Evolutionary conservation across 441 rosid genomes (phyloP), one percentile per base, ranked within the genome.

Genomic region (Populus hybrid): DNA sequence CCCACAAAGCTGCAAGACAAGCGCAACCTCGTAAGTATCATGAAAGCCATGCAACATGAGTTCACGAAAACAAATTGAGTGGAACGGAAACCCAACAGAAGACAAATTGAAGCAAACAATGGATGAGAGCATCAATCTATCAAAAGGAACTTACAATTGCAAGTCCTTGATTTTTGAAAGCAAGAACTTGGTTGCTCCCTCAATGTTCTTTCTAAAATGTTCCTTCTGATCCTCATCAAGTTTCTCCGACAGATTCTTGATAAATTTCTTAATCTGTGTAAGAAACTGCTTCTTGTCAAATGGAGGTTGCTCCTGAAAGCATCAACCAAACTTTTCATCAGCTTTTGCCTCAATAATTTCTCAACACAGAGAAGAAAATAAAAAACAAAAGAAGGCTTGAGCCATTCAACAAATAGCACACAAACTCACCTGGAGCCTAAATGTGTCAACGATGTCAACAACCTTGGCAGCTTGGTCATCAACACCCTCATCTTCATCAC

Each of bases 371-470:
- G 1, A 16, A 70, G 0, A 36, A n/a, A 30, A 6, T 5, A 70
- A 2, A 21, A n/a, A 30, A 23, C 10, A 21, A n/a, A 1, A 4
- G 16, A 3, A 28, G 9, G 3, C 9, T 34, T 12, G 21, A 78
- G 76, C 11, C 4, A 4, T n/a, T 10, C 1, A 53, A 3, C 30
- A 71, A 80, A 10, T 2, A 18, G 66, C 9, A 72, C 46, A 8
- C 1, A n/a, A 65, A 77, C 80, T 12, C 77, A 95, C 99, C 97
- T 96, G 99, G 42, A 96, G 99, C 87, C 99, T 93, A 76, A 96
- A 96, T 67, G 98, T 96, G 89, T 94, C 98, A 0, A 93, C 97
- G 35, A 96, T 91, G 88, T 96, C 98, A 23, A 96, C 98, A 70
- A 94, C 98, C 89, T 94, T 96, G 42, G 77, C 85, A 63, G 83